Evolutionary conservation across 352 stramenopile species (phyloP), one percentile per base, ranked within the genome.

Genomic region (Phytophthora parvispora): DNA sequence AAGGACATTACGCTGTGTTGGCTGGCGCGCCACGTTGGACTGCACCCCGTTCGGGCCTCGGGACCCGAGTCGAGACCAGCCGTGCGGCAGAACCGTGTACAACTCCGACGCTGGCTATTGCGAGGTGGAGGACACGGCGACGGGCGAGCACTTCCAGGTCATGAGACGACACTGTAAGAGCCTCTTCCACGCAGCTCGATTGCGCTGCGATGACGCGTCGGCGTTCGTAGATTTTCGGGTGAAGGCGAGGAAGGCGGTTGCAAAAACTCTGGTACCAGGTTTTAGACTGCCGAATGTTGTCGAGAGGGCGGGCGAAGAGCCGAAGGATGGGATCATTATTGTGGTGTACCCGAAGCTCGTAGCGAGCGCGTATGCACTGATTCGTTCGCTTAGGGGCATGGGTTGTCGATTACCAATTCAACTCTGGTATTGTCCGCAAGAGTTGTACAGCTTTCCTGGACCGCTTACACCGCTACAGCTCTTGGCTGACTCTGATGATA

Each of bases 331-430:
- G 1, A 78, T 91, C 49, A 50, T 84, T 32, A 85, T 91, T 58
- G 80, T 87, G 5, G 73, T 86, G 16, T 87, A 91, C 47, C 82
- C 78, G 2, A 83, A 76, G 27, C 61, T 80, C 25, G 65, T 90
- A 10, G 59, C 77, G 7, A 78, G 78, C 36, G 61, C 69, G 0
- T 89, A 85, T 40, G 78, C 75, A 9, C 59, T 67, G 8, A 50
- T 87, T 18, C 77, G 76, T 20, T 67, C 61, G 2, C 64, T 91
- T 53, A 76, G 81, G 3, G 47, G 51, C 6, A 28, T 80, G 27
- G 57, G 62, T 9, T 91, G 77, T 58, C 27, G 40, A 20, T 51
- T 91, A n/a, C 77, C 77, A 1, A 81, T 91, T 53, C 81, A 91
- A 48, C 43, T 91, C 1, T 91, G 83, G 83, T 91, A 81, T 56